Evolutionary conservation across 2,329 filamentous ascomycete species (phyloP).

Genomic region (Diaporthe destruens): DNA sequence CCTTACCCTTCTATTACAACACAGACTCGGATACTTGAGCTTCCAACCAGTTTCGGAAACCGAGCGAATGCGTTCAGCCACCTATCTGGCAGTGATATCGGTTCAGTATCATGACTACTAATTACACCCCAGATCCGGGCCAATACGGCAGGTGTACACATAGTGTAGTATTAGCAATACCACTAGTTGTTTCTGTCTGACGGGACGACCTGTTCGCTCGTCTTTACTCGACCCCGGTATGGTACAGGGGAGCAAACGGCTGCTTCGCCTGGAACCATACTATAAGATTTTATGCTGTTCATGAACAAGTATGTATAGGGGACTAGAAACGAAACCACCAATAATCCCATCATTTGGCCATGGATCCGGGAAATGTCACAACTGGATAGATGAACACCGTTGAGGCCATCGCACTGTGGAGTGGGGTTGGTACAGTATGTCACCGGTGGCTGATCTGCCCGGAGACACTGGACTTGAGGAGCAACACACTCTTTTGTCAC

Average conservation of each 20-base stretch:
- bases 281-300: not conserved
- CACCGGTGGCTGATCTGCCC: too few relatives aligned
- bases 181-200: not conserved
- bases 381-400: not conserved
- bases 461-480: too few relatives aligned
- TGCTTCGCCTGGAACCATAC: not conserved
- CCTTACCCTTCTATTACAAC: not conserved
- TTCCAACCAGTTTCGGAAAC: not conserved
- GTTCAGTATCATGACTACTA: not conserved
- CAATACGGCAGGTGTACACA: not conserved
- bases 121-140: not conserved
- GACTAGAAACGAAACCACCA: too few relatives aligned
- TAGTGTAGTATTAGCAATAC: not conserved
- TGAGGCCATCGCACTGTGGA: not conserved
- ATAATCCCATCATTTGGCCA: conserved; percentile 35
- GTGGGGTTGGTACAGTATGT: too few relatives aligned
- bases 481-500: not conserved
- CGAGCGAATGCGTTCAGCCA: not conserved
- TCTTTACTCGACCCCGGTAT: not conserved
- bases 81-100: not conserved
- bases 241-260: too few relatives aligned
- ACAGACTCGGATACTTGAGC: too few relatives aligned
- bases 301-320: too few relatives aligned
- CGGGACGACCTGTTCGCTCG: not conserved
- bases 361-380: not conserved